Percentiles rank a stretch among this genome's conserved stretches.
phyloP scores from a whole-genome alignment of 1,139 yeast species.

The Suhomyces kunorum region DNA sequence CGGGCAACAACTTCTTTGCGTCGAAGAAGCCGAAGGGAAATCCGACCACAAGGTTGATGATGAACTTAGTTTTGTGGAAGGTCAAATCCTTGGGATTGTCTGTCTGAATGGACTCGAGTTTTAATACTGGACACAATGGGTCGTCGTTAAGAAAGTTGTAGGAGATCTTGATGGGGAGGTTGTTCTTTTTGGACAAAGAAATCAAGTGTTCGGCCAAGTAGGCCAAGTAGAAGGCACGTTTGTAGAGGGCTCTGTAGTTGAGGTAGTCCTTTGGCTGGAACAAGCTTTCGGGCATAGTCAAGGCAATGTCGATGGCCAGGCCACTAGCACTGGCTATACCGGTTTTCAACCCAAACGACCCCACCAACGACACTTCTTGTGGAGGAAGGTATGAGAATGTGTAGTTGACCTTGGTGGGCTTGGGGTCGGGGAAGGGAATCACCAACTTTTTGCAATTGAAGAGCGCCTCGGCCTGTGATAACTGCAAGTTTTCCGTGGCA shows the following conservation, averaged over 20 bases:
- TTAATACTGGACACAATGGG: slow-evolving; percentile 62
- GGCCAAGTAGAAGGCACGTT: slow-evolving; percentile 84
- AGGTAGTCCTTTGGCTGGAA: slow-evolving; percentile 87
- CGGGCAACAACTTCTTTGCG: slow-evolving; percentile 72
- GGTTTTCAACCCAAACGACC: slow-evolving; percentile 86
- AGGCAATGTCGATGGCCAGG: slow-evolving; percentile 70
- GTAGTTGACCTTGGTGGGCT: slow-evolving; percentile 69
- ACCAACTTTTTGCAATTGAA: slow-evolving; percentile 54
- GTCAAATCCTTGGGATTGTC: slow-evolving; percentile 49
- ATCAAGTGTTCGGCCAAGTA: slow-evolving; percentile 68
- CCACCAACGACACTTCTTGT: slow-evolving; percentile 73
- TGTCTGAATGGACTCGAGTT: slow-evolving; percentile 53
- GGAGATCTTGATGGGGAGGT: slow-evolving; percentile 54
- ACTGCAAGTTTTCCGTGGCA: slow-evolving; percentile 48
- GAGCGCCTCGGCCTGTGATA: slow-evolving; percentile 52
- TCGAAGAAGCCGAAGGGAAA: slow-evolving; percentile 75
- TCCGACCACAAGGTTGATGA: slow-evolving; percentile 71
- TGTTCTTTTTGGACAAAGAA: slow-evolving; percentile 53
- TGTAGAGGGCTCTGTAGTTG: slow-evolving; percentile 86
- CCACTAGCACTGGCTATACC: slow-evolving; percentile 65
- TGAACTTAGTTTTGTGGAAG: slow-evolving; percentile 69
- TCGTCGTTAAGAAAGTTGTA: slow-evolving; percentile 68
- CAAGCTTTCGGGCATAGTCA: slow-evolving; percentile 75
- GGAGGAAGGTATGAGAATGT: slow-evolving; percentile 74
- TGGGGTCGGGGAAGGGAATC: slow-evolving; percentile 90